phyloP scores from a whole-genome alignment of 306 rosid genomes.

The Vicia faba region DNA sequence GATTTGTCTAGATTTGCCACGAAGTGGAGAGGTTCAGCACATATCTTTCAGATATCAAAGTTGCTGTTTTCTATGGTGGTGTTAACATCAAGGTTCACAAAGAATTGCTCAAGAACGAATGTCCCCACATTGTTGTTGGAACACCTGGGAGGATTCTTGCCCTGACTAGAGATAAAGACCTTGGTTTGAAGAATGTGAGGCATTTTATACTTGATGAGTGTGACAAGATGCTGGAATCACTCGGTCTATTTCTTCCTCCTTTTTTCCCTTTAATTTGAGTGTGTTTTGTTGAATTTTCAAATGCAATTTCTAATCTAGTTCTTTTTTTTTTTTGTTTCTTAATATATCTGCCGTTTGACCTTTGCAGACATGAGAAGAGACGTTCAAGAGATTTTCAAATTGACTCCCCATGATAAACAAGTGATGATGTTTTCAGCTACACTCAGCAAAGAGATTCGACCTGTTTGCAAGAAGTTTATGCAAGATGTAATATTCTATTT shows the following conservation, averaged over 20 bases:
- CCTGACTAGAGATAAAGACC: slow-evolving; percentile 68
- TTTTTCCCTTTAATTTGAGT: neutral
- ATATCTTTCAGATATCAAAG: slow-evolving; percentile 61
- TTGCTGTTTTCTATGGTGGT: slow-evolving; percentile 73
- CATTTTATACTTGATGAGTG: slow-evolving; percentile 84
- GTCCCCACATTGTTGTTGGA: slow-evolving; percentile 82
- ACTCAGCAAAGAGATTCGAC: slow-evolving; percentile 75
- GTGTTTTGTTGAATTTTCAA: neutral
- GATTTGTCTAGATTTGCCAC: slow-evolving; percentile 61
- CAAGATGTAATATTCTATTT: slow-evolving; percentile 65
- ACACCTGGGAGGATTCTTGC: slow-evolving; percentile 82
- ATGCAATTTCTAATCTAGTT: neutral
- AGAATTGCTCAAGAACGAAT: slow-evolving; percentile 71
- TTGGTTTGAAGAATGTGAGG: slow-evolving; percentile 74
- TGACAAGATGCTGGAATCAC: slow-evolving; percentile 85
- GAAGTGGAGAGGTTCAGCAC: slow-evolving; percentile 79
- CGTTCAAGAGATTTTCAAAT: slow-evolving; percentile 71
- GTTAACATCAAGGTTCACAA: slow-evolving; percentile 67
- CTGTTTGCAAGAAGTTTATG: slow-evolving; percentile 88
- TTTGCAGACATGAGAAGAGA: slow-evolving; percentile 74
- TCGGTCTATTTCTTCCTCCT: slow-evolving; percentile 48
- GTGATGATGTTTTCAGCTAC: slow-evolving; percentile 89
- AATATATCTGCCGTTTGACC: slow-evolving; percentile 16
- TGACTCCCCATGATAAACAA: slow-evolving; percentile 84
- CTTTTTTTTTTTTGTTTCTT: slow-evolving; percentile 10